Evolutionary conservation across 2,329 filamentous ascomycete genomes (phyloP), one percentile per base, ranked within the genome.

Genomic region (Penicillium sp.): DNA sequence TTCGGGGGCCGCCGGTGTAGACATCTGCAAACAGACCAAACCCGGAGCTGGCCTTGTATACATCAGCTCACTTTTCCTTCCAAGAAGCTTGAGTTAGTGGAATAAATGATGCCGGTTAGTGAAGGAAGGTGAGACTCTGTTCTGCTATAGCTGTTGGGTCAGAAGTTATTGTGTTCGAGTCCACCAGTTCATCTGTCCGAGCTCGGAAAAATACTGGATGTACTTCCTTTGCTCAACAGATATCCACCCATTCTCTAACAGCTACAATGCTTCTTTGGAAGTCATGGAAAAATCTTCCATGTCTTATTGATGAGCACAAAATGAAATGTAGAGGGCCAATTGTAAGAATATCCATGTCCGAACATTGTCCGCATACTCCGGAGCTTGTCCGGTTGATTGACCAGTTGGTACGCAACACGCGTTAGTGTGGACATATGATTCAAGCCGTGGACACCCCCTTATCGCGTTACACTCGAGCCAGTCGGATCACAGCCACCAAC

Each of bases 1-100:
- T 64, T 67, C 65, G 65, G 65, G 65, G 57, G 57, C 59, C 57
- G 56, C 69, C 71, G 71, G 71, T 73, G 71, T 70, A 65, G 48
- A 49, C 29, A 22, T 10, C 19, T 68, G 68, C 68, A 70, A 71
- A 71, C 66, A 64, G 47, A 31, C 39, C 68, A 71, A 71, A 71
- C 65, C 54, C 39, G 50, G 50, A 53, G 50, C 50, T 53, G n/a
- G 27, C 50, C 50, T 51, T 27, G 22, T 42, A n/a, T 16, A 39
- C 14, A 27, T 21, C 26, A 42, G 22, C 16, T 51, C 21, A 21
- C 16, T 27, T 16, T 16, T 13, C 35, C 14, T 19, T 13, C 4
- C 14, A 21, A n/a, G 48, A 26, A 39, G 29, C n/a, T 26, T 26
- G 11, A 49, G 13, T 4, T 22, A 31, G 11, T 0, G 3, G 3